A percentile compares a stretch with the other conserved stretches of the same genome.
phyloP scores from a whole-genome alignment of 768 basidiomycete species.

The Rhodotorula graminis region DNA sequence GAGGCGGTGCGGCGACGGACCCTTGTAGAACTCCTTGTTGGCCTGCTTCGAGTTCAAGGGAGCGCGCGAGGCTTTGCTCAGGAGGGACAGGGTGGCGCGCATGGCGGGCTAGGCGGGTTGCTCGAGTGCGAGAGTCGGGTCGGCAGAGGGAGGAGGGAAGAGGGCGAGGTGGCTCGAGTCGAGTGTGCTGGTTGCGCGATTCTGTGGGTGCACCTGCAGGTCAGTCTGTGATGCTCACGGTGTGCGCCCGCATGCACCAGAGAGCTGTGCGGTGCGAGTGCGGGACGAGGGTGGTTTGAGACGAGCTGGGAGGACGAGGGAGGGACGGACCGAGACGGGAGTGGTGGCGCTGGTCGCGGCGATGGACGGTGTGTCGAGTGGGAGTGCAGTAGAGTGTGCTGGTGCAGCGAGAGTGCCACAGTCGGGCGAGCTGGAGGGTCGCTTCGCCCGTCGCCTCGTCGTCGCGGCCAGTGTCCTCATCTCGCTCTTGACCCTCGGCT shows the following conservation, averaged over 20 bases:
- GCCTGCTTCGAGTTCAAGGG: constrained; percentile 78
- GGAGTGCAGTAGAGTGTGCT: background rate
- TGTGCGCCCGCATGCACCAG: background rate
- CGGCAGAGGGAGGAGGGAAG: background rate
- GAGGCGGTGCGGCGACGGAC: constrained; percentile 51
- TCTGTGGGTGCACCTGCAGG: background rate
- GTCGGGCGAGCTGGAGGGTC: too few relatives aligned
- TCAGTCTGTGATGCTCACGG: too few relatives aligned
- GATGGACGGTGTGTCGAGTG: background rate
- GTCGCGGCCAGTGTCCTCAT: too few relatives aligned
- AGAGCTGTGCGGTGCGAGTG: too few relatives aligned
- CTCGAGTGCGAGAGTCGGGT: background rate
- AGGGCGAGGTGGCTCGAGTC: too few relatives aligned
- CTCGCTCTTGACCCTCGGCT: too few relatives aligned
- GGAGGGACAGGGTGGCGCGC: constrained; percentile 58
- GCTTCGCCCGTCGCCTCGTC: too few relatives aligned
- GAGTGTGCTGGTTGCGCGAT: too few relatives aligned
- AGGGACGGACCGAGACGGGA: background rate
- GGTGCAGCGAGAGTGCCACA: background rate
- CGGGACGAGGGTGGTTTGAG: background rate
- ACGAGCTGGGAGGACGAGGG: background rate
- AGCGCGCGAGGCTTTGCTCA: constrained; percentile 77
- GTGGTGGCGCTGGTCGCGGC: background rate
- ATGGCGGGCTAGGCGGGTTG: constrained; percentile 40
- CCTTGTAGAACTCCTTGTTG: constrained; percentile 97